These are phyloP conservation scores for Ceratocystis variospora DNA, from an alignment of 2,329 filamentous ascomycete species.

Conservation along the genomic window DNA sequence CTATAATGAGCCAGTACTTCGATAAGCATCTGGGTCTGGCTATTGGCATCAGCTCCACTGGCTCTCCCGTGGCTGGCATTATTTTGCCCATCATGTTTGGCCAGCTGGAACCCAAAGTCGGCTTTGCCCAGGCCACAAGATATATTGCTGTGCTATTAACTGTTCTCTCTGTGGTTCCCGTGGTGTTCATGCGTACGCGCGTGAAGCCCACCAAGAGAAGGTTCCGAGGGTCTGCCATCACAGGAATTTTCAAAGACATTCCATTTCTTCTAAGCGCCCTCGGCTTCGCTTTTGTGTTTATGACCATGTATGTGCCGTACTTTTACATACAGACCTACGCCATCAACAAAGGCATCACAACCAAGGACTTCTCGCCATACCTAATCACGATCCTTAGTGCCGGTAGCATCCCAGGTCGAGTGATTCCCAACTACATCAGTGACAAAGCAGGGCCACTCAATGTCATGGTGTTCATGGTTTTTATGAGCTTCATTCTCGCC, in stretches of 20 bases:
- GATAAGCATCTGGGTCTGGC: slow-evolving; percentile 25
- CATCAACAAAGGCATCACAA: slow-evolving; percentile 30
- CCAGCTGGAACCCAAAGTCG: slow-evolving; percentile 35
- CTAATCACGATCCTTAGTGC: slow-evolving; percentile 34
- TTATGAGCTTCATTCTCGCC: slow-evolving; percentile 37
- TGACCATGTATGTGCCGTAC: slow-evolving; percentile 36
- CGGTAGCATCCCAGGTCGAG: slow-evolving; percentile 33
- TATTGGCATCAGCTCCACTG: slow-evolving; percentile 26
- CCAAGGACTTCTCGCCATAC: slow-evolving; percentile 28
- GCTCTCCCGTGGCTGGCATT: slow-evolving; percentile 31
- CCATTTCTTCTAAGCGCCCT: slow-evolving; percentile 29
- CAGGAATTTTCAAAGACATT: slow-evolving; percentile 24
- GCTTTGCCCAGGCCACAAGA: slow-evolving; percentile 41
- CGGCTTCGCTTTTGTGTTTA: slow-evolving; percentile 30
- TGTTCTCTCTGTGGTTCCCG: slow-evolving; percentile 28
- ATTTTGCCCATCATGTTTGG: slow-evolving; percentile 28
- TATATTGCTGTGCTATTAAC: slow-evolving; percentile 34
- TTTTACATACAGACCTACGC: slow-evolving; percentile 34
- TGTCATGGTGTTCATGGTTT: slow-evolving; percentile 27
- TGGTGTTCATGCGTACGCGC: slow-evolving; percentile 30
- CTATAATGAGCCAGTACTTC: slow-evolving; percentile 32
- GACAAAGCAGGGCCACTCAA: slow-evolving; percentile 33
- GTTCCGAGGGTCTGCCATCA: slow-evolving; percentile 21
- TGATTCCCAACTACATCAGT: slow-evolving; percentile 33
- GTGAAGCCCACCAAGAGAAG: slow-evolving; percentile 23